A percentile compares a stretch with the other conserved stretches of the same genome.
These are phyloP conservation scores for Russula sp. DNA, from an alignment of 768 basidiomycete species.

Conservation along the genomic window DNA sequence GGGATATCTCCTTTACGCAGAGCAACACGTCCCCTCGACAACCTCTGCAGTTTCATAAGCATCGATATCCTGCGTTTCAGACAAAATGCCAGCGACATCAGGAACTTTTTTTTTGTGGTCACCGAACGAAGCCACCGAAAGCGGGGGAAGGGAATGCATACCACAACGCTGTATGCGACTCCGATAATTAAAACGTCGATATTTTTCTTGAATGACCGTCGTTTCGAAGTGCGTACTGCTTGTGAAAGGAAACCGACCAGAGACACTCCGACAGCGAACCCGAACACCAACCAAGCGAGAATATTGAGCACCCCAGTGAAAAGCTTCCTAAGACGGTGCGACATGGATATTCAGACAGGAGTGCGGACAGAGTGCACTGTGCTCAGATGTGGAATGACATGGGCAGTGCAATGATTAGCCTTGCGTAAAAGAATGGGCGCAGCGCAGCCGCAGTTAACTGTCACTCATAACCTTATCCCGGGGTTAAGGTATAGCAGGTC, in stretches of 20 bases:
- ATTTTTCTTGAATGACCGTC: constrained; percentile 49
- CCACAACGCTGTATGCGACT: constrained; percentile 63
- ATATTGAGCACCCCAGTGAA: constrained; percentile 29
- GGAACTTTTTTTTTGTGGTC: constrained; percentile 31
- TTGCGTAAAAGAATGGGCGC: not conserved
- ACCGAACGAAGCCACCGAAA: not conserved
- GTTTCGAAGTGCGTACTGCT: constrained; percentile 58
- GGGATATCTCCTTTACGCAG: constrained; percentile 52
- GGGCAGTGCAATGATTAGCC: not conserved
- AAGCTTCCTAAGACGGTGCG: constrained; percentile 9
- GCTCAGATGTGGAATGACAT: not conserved
- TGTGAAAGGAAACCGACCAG: constrained; percentile 61
- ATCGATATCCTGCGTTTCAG: constrained; percentile 64
- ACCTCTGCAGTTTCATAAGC: constrained; percentile 52
- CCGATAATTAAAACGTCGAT: constrained; percentile 62
- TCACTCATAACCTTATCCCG: not conserved
- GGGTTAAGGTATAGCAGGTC: constrained; percentile 3
- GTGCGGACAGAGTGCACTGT: too few species aligned
- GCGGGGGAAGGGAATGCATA: constrained; percentile 29
- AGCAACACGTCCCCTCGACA: constrained; percentile 53
- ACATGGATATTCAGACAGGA: constrained; percentile 1
- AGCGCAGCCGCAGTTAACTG: too few species aligned
- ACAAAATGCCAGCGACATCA: constrained; percentile 53
- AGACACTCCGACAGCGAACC: constrained; percentile 49
- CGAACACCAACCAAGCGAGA: constrained; percentile 26